A percentile compares a stretch with the other conserved stretches of the same genome.
phyloP scores from a whole-genome alignment of 2,329 filamentous ascomycete species.

The Pseudonectria foliicola region DNA sequence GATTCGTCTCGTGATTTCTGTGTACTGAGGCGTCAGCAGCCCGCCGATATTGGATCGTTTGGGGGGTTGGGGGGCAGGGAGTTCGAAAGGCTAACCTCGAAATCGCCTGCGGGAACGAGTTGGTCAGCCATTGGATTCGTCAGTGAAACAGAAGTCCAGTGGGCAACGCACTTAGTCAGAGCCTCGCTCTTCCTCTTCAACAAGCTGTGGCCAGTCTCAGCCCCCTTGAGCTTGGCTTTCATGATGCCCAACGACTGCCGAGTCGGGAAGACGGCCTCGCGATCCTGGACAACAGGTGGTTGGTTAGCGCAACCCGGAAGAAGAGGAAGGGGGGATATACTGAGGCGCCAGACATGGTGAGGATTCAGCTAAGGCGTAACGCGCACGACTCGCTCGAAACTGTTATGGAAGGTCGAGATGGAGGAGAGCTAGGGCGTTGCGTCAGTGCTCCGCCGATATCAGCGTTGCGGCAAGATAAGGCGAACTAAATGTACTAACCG shows the following conservation, averaged over 20 bases:
- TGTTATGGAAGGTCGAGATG: conserved; percentile 4
- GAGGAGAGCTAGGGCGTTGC: conserved; percentile 8
- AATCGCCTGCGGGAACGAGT: conserved; percentile 59
- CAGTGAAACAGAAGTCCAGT: background rate
- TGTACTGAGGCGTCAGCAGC: conserved; percentile 13
- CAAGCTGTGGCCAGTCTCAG: conserved; percentile 84
- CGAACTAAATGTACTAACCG: too few species aligned
- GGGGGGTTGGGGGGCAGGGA: too few species aligned
- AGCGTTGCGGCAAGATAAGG: conserved; percentile 12
- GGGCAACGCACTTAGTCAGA: conserved; percentile 71
- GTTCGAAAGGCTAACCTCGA: conserved; percentile 52
- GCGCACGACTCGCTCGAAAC: conserved; percentile 1
- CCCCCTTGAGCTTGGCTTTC: conserved; percentile 96
- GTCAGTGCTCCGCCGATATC: conserved; percentile 3
- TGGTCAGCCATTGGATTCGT: conserved; percentile 2
- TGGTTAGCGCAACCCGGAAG: background rate
- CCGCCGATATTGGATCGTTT: background rate
- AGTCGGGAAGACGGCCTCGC: conserved; percentile 95
- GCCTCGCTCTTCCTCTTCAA: conserved; percentile 98
- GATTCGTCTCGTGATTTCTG: conserved; percentile 93
- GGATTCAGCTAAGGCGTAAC: conserved; percentile 3
- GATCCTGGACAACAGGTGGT: conserved; percentile 52
- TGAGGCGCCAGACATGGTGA: conserved; percentile 27
- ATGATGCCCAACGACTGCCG: conserved; percentile 94
- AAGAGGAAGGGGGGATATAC: conserved; percentile 10